Conservation (phyloP, 306 rosid genomes). For the Quercus mongolica region DNA sequence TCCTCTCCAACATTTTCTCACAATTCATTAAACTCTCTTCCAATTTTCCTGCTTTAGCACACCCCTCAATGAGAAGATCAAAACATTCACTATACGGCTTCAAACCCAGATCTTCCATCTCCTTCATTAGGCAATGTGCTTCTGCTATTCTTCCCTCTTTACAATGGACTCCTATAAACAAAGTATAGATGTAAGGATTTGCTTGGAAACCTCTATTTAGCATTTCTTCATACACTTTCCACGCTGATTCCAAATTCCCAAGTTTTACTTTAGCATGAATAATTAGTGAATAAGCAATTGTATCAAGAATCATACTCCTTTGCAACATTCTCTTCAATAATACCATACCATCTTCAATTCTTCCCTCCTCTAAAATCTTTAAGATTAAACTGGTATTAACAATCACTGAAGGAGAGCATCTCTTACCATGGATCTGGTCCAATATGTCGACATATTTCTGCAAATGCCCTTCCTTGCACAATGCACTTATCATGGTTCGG, state of each 20-base stretch:
- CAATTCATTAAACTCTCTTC: constrained; percentile 44
- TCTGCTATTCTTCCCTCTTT: constrained; percentile 53
- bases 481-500: constrained; percentile 51
- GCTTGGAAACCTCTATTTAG: constrained; percentile 54
- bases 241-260: constrained; percentile 40
- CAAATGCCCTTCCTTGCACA: constrained; percentile 80
- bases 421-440: constrained; percentile 52
- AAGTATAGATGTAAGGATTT: constrained; percentile 56
- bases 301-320: constrained; percentile 59
- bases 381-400: constrained; percentile 52
- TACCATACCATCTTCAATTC: constrained; percentile 45
- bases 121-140: constrained; percentile 46
- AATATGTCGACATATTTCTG: constrained; percentile 39
- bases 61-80: constrained; percentile 59
- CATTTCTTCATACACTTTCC: constrained; percentile 57
- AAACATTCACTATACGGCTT: constrained; percentile 56
- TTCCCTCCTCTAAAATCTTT: constrained; percentile 35
- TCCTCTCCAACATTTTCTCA: constrained; percentile 55
- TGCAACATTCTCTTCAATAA: constrained; percentile 70
- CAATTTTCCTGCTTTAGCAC: constrained; percentile 35
- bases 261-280: constrained; percentile 43
- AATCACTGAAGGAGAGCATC: constrained; percentile 53
- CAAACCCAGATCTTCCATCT: constrained; percentile 58
- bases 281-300: constrained; percentile 57
- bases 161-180: constrained; percentile 40